Conservation (phyloP, 441 rosid species). For the Gossypium aridum region DNA sequence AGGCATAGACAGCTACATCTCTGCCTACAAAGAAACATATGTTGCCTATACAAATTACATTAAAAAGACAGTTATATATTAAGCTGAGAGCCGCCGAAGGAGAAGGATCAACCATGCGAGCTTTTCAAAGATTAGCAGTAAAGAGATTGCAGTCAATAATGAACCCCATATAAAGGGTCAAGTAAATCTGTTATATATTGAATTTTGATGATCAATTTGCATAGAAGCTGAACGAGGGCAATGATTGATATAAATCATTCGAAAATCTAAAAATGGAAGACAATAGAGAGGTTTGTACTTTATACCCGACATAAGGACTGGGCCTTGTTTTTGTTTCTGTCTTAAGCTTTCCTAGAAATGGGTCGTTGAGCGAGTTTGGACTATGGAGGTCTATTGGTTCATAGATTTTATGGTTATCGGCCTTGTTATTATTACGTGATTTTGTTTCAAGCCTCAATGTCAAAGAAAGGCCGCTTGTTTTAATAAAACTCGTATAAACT, state of each 20-base stretch:
- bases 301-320: conserved; percentile 2
- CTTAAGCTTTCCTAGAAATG: background rate
- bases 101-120: too few relatives aligned
- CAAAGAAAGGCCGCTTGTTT: background rate
- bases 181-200: too few relatives aligned
- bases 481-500: background rate
- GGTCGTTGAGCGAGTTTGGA: background rate
- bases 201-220: background rate
- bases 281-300: background rate
- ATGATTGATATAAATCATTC: background rate
- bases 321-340: background rate
- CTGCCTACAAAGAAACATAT: conserved; percentile 13
- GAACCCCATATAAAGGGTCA: too few relatives aligned
- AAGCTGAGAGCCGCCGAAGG: too few relatives aligned
- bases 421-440: background rate
- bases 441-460: background rate
- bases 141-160: too few relatives aligned
- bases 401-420: background rate
- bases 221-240: background rate
- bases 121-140: too few relatives aligned
- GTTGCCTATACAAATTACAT: background rate
- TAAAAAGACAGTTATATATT: too few relatives aligned
- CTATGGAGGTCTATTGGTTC: background rate
- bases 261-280: background rate
- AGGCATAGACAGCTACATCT: conserved; percentile 74